Base-by-base conservation (phyloP, 176 grass and related monocot species). In the Oryza nivara region DNA sequence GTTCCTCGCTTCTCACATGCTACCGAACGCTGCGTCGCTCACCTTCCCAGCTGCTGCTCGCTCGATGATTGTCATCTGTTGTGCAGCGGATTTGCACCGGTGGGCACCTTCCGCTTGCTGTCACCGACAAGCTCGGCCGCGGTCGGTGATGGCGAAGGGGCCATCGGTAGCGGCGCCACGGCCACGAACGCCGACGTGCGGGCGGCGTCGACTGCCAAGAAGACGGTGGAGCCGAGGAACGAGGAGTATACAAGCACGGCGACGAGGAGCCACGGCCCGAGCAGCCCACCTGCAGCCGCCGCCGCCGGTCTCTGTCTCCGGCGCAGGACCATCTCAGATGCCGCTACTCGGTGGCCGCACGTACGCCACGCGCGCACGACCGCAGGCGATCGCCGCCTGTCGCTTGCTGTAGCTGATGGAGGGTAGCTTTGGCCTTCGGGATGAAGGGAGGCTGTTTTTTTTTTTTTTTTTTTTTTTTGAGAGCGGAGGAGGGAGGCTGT, bases 1-100 rank as follows among this genome's bases (percentile, higher is more conserved):
- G 28, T 30, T 58, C 54, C 54, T 20, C 17, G 54, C 54, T 6
- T 6, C 54, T 20, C 19, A 58, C 54, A 17, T 58, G 54, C 54
- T 58, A 17, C 54, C 54, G 54, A 58, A 58, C 6, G 17, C 28
- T 30, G 26, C 26, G 26, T 26, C 26, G 28, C 1, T 20, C 51
- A 43, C 74, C 30, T 68, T 65, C 20, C 17, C 19, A 2, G 6
- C 65, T 44, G 43, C 9, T 8, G 43, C 8, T 44, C 11, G 34
- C 43, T 66, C 41, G 4, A 12, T 25, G n/a, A 32, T 13, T 5
- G 52, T 92, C 87, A 88, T 83, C 92, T 41, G 79, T 94, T 94
- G 84, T 94, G 92, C 68, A 94, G 80, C 20, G 84, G 92, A 80
- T 95, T 95, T 19, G 92, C 3, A 17, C 92, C 92, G 6, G 90